Evolutionary conservation across 2,329 filamentous ascomycete species (phyloP), one percentile per base, ranked within the genome.

Genomic region (Exophiala sideris): DNA sequence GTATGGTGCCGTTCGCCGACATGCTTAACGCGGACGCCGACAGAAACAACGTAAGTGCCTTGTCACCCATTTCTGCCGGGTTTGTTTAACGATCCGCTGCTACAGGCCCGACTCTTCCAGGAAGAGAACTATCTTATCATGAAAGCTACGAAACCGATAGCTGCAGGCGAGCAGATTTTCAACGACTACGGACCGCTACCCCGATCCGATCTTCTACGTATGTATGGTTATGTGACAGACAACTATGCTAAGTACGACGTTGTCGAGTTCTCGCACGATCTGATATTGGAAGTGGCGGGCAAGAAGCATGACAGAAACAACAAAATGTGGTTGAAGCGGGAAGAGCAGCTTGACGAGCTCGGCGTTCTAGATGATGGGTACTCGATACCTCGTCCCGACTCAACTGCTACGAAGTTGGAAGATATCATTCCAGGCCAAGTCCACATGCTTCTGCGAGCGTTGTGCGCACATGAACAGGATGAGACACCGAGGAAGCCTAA

Each of bases 181-280:
- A 95, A 95, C 68, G 91, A 95, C 71, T 95, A 95, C 62, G 91
- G 91, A 0, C 85, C 90, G 5, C 81, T 95, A 2, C 87, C 90
- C 8, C 87, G 88, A 55, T 87, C 88, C 1, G 91, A 96, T 66
- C 76, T 96, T 6, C 78, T 96, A 9, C 79, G 91, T 34, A 80
- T 91, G 11, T 95, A 96, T 63, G 91, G 91, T 14, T 96, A 95
- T 65, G 83, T 91, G n/a, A 92, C 89, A 0, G 73, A 81, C 24
- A 86, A 85, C 60, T 91, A 96, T 64, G 75, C 83, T 8, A 78
- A 85, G 38, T 90, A 91, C 68, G 90, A 96, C 62, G 89, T 95
- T 1, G 86, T 89, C 1, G 91, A 96, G 67, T 71, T 96, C 33
- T 77, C 87, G 0, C 82, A 86, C 73, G 73, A 77, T 0, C 64